Evolutionary conservation across 805 yeast genomes (phyloP).

Genomic region (Grigorovia jiainica): DNA sequence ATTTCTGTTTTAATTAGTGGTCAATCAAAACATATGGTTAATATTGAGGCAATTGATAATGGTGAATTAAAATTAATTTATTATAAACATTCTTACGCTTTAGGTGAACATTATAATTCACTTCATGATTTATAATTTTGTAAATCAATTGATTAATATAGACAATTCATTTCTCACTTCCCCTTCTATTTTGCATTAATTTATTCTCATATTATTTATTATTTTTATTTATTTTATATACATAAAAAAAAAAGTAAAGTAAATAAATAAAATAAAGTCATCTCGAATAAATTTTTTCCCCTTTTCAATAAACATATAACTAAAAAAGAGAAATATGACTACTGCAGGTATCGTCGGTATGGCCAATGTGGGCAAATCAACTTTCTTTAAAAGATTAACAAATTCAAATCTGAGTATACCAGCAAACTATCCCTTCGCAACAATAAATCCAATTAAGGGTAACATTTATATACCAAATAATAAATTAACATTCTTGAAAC

Average conservation of each 20-base stretch:
- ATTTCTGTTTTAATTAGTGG: conserved; percentile 76
- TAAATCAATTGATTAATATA: background rate
- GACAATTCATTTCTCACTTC: background rate
- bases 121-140: conserved; percentile 34
- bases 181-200: no score
- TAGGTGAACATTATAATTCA: conserved; percentile 95
- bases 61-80: conserved; percentile 63
- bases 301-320: background rate
- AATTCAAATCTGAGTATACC: conserved; percentile 90
- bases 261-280: background rate
- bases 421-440: conserved; percentile 96
- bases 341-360: conserved; percentile 90
- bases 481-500: conserved; percentile 46
- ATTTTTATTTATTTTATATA: background rate
- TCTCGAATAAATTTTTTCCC: no score
- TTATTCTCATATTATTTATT: no score
- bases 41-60: conserved; percentile 43
- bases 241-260: background rate
- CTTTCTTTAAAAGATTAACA: conserved; percentile 95
- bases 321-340: background rate
- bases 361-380: conserved; percentile 92
- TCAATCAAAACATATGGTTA: conserved; percentile 52
- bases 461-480: conserved; percentile 61
- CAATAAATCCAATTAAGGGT: conserved; percentile 72
- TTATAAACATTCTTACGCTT: conserved; percentile 75